Evolutionary conservation across 1,284 basidiomycete species (phyloP).

Genomic region (Cronartium quercuum): DNA sequence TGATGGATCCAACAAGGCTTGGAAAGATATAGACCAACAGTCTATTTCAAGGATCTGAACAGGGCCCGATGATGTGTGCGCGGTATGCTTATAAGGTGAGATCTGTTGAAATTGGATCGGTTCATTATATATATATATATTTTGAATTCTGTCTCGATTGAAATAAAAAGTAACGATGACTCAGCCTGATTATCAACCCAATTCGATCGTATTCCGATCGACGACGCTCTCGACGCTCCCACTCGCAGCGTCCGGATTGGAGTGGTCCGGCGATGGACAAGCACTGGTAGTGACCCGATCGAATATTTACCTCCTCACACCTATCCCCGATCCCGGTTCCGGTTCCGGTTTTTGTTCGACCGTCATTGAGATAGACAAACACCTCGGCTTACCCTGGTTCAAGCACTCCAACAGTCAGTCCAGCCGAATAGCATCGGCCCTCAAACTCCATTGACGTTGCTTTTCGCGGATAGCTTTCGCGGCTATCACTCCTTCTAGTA

Average conservation of each 20-base stretch:
- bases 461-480: neutral
- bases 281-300: neutral
- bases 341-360: neutral
- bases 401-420: constrained; percentile 16
- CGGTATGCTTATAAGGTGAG: too few relatives aligned
- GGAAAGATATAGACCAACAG: too few relatives aligned
- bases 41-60: too few relatives aligned
- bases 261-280: constrained; percentile 34
- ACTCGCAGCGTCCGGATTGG: neutral
- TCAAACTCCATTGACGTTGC: neutral
- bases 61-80: too few relatives aligned
- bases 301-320: neutral
- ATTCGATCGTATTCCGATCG: neutral
- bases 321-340: neutral
- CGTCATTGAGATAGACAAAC: constrained; percentile 26
- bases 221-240: constrained; percentile 1
- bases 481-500: neutral
- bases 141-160: too few relatives aligned
- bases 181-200: neutral
- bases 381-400: constrained; percentile 20
- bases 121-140: too few relatives aligned
- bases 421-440: neutral
- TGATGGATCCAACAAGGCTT: too few relatives aligned
- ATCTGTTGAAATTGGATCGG: too few relatives aligned
- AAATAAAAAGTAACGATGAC: too few relatives aligned